A percentile compares a stretch with the other conserved stretches of the same genome.
These are phyloP conservation scores for Corymbia calophylla DNA, from an alignment of 441 rosid genomes.

Conservation along the genomic window DNA sequence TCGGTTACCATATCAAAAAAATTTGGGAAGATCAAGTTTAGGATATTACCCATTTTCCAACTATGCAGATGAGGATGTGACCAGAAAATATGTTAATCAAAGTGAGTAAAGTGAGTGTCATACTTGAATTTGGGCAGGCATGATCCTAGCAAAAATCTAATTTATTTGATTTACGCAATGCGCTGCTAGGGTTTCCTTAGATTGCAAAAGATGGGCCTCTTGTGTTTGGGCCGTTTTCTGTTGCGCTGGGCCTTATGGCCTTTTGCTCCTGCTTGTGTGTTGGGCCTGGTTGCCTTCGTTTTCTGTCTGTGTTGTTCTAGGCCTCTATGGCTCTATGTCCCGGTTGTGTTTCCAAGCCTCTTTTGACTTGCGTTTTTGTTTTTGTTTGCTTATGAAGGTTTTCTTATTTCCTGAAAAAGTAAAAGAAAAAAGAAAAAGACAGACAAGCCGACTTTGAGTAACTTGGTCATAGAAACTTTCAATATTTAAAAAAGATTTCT, in stretches of 20 bases:
- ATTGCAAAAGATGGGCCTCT: not conserved
- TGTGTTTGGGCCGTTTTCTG: not conserved
- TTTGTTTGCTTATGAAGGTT: too few relatives aligned
- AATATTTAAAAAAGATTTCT: too few relatives aligned
- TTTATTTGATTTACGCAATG: not conserved
- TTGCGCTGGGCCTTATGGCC: not conserved
- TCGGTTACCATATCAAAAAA: not conserved
- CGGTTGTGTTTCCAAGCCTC: too few relatives aligned
- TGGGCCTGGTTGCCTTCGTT: not conserved
- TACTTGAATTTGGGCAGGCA: not conserved
- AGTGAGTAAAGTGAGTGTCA: not conserved
- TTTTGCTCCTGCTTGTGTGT: not conserved
- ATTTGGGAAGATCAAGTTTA: not conserved
- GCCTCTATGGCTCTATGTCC: not conserved
- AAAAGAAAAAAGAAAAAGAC: not conserved
- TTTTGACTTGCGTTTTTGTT: too few relatives aligned
- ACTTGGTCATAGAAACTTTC: too few relatives aligned
- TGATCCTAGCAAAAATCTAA: not conserved
- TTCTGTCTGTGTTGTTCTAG: not conserved
- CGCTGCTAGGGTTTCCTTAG: not conserved
- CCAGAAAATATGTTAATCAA: not conserved
- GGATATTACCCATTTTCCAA: not conserved
- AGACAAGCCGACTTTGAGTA: not conserved
- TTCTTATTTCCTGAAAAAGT: not conserved
- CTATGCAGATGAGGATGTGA: not conserved